Conservation (phyloP, 768 basidiomycete species). For the Calocera cornea region DNA sequence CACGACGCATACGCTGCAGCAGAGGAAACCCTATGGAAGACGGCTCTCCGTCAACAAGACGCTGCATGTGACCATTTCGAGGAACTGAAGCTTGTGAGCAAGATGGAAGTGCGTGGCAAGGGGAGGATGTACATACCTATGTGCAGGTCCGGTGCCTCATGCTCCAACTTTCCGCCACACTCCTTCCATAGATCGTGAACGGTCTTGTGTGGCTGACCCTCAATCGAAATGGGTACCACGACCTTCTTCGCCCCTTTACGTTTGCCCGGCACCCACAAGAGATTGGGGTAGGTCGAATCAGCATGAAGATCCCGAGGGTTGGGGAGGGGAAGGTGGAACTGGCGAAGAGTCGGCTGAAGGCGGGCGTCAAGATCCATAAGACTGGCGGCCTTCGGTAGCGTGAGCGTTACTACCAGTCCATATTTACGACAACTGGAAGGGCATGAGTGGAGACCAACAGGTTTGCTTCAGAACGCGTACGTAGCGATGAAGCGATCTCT, state of each 20-base stretch:
- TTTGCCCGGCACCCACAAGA: neutral
- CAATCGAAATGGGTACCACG: neutral
- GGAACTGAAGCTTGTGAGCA: too few relatives aligned
- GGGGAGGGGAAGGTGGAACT: neutral
- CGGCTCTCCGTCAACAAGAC: neutral
- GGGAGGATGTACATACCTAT: neutral
- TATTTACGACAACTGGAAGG: neutral
- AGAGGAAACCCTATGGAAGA: too few relatives aligned
- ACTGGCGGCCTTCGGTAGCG: neutral
- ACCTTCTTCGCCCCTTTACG: neutral
- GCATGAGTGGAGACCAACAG: neutral
- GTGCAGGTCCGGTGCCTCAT: neutral
- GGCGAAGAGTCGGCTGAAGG: neutral
- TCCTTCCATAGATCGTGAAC: neutral
- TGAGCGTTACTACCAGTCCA: neutral
- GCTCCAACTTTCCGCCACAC: neutral
- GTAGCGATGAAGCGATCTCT: neutral
- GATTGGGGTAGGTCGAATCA: neutral
- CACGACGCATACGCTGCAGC: too few relatives aligned
- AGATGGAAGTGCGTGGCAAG: too few relatives aligned
- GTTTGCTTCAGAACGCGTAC: neutral
- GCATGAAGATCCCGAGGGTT: neutral
- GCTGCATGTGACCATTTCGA: neutral
- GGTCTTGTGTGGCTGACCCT: neutral
- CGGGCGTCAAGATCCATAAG: neutral